Conservation (phyloP, 345 rosid genomes). For the Orychophragmus violaceus region DNA sequence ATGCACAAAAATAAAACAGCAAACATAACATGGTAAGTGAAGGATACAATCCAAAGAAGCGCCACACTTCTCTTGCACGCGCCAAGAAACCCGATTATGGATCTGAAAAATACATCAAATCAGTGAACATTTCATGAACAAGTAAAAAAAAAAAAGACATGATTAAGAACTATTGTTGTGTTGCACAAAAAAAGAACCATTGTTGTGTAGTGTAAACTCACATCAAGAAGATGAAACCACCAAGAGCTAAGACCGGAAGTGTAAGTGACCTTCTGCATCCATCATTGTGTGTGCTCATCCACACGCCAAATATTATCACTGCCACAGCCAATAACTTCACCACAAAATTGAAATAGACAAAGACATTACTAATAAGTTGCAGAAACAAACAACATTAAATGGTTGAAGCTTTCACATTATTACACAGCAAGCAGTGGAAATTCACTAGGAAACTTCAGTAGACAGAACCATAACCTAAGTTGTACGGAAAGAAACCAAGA, state of each 20-base stretch:
- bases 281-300: conserved; percentile 95
- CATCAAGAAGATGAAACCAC: conserved; percentile 70
- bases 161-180: neutral
- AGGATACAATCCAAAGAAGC: conserved; percentile 95
- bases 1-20: neutral
- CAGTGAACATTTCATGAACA: neutral
- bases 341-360: conserved; percentile 1
- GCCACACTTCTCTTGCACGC: conserved; percentile 75
- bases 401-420: neutral
- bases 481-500: conserved; percentile 11
- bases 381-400: neutral
- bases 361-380: neutral
- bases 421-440: neutral
- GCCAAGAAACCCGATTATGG: conserved; percentile 86
- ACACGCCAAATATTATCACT: conserved; percentile 73
- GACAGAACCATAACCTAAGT: conserved; percentile 8
- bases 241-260: conserved; percentile 79
- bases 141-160: neutral
- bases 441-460: neutral
- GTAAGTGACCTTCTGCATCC: conserved; percentile 78
- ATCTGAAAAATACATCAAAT: conserved; percentile 41
- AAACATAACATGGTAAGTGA: conserved; percentile 8
- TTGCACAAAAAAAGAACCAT: too few relatives aligned
- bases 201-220: conserved; percentile 27
- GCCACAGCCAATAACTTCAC: conserved; percentile 73